Evolutionary conservation across 306 rosid species (phyloP).

Genomic region (Mimosa pudica): DNA sequence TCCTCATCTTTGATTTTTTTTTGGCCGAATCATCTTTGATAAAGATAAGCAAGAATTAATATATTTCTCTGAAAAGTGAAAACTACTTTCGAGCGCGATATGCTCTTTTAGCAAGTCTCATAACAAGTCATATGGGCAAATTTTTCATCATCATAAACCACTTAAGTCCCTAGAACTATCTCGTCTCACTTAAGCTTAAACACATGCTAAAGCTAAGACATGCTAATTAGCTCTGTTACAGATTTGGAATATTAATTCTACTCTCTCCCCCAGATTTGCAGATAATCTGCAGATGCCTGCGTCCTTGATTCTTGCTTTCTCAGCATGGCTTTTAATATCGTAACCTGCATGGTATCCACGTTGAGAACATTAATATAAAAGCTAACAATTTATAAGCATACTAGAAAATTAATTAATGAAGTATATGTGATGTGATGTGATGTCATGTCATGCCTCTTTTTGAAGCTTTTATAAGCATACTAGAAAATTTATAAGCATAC

Average conservation of each 20-base stretch:
- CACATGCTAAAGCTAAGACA: background rate
- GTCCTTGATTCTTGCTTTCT: background rate
- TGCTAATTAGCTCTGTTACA: background rate
- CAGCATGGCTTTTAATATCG: background rate
- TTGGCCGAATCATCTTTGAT: background rate
- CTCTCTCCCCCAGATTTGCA: background rate
- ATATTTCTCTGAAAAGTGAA: background rate
- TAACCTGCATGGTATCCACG: background rate
- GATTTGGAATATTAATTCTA: background rate
- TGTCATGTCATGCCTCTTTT: slow-evolving; percentile 56
- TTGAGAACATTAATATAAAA: background rate
- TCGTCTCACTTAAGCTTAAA: background rate
- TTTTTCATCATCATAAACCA: background rate
- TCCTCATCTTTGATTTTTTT: no score
- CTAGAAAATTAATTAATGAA: background rate
- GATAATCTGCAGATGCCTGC: background rate
- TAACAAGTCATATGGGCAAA: background rate
- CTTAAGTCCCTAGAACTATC: background rate
- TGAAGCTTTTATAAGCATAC: slow-evolving; percentile 44
- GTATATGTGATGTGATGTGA: no score
- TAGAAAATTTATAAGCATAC: no score
- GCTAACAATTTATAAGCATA: background rate
- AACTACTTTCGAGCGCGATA: background rate
- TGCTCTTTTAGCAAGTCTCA: background rate
- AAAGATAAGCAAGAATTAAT: background rate